phyloP scores from a whole-genome alignment of 257 asterid genomes.

The Ligustrum vulgare region DNA sequence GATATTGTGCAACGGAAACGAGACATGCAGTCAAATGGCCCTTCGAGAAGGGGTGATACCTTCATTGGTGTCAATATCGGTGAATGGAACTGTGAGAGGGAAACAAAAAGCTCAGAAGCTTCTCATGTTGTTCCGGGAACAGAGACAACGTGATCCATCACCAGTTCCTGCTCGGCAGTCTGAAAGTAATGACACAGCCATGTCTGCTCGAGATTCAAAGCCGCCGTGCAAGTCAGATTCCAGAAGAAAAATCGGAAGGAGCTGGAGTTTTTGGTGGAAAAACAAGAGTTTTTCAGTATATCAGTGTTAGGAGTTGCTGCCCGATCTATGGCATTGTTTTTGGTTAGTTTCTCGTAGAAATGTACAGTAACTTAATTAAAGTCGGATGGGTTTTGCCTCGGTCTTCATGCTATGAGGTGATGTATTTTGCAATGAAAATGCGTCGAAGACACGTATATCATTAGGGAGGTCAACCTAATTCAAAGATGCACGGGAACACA shows the following conservation, averaged over 20 bases:
- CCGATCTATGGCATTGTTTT: neutral
- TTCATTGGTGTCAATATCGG: constrained; percentile 84
- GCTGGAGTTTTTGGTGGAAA: constrained; percentile 68
- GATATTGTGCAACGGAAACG: constrained; percentile 67
- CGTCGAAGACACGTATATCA: too few relatives aligned
- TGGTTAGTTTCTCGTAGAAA: constrained; percentile 8
- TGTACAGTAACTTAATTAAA: constrained; percentile 26
- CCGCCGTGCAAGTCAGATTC: constrained; percentile 70
- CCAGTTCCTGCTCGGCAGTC: constrained; percentile 31
- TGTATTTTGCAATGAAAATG: neutral
- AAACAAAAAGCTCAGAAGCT: constrained; percentile 98
- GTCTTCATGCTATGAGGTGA: neutral
- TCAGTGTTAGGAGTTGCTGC: constrained; percentile 42
- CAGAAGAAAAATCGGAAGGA: constrained; percentile 61
- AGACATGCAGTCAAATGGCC: constrained; percentile 84
- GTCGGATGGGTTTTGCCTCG: constrained; percentile 1
- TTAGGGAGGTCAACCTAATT: too few relatives aligned
- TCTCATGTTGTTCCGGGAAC: constrained; percentile 89
- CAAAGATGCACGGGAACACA: too few relatives aligned
- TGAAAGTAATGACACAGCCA: constrained; percentile 31
- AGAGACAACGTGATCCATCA: constrained; percentile 78
- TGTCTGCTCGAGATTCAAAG: constrained; percentile 37
- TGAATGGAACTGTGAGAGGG: constrained; percentile 87
- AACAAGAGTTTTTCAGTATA: constrained; percentile 69
- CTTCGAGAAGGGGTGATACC: constrained; percentile 99